A percentile compares a stretch with the other conserved stretches of the same genome.
phyloP scores from a whole-genome alignment of 306 rosid genomes.

The Myrica gale region DNA sequence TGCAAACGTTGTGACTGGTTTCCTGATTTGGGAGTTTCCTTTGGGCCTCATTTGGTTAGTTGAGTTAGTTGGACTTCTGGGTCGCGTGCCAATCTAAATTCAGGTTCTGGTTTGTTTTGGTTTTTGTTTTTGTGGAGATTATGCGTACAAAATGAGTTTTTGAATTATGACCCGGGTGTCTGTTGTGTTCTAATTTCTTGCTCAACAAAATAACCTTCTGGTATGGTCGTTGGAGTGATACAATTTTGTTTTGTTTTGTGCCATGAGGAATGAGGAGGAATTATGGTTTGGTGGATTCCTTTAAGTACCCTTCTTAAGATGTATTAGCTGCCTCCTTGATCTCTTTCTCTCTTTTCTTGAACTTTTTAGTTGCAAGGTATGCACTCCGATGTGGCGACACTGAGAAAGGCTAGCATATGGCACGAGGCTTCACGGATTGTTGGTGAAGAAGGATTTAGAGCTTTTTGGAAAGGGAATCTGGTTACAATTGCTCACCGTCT shows the following conservation, averaged over 20 bases:
- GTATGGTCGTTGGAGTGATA: neutral
- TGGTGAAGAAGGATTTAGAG: conserved; percentile 86
- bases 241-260: neutral
- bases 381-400: conserved; percentile 81
- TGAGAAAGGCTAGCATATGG: conserved; percentile 83
- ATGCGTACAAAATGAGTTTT: neutral
- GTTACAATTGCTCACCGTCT: conserved; percentile 95
- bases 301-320: neutral
- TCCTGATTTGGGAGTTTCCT: neutral
- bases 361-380: conserved; percentile 81
- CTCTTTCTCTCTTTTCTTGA: neutral
- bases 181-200: neutral
- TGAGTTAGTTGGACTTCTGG: neutral
- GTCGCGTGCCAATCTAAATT: neutral
- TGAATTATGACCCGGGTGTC: neutral
- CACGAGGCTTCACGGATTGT: conserved; percentile 86
- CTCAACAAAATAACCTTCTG: neutral
- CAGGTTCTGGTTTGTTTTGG: neutral
- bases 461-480: conserved; percentile 97
- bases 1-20: neutral
- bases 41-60: neutral
- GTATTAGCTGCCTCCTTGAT: conserved; percentile 8
- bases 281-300: neutral
- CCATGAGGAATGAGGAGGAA: neutral
- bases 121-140: neutral